Percentiles rank a stretch among this genome's conserved stretches.
phyloP scores from a whole-genome alignment of 352 stramenopile genomes.

The Globisporangium mamillatum region DNA sequence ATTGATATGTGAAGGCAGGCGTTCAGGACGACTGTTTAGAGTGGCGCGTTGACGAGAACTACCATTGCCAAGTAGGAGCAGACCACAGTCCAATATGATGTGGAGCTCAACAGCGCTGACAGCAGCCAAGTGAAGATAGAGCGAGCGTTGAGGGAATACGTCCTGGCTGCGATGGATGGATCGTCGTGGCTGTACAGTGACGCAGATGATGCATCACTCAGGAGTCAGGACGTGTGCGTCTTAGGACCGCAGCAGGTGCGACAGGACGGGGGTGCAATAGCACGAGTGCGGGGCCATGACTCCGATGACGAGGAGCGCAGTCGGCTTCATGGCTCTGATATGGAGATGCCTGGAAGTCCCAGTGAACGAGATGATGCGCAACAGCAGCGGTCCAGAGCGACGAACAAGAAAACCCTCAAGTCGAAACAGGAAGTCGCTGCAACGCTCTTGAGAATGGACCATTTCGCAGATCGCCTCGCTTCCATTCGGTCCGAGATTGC shows the following conservation, averaged over 20 bases:
- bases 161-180: background rate
- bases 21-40: slow-evolving; percentile 7
- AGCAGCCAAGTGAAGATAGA: background rate
- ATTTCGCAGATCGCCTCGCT: slow-evolving; percentile 39
- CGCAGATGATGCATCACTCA: background rate
- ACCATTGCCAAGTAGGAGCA: background rate
- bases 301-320: slow-evolving; percentile 11
- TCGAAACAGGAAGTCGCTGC: slow-evolving; percentile 18
- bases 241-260: background rate
- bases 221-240: background rate
- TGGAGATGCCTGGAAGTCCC: background rate
- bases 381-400: background rate
- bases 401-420: background rate
- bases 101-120: background rate
- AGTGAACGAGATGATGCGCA: background rate
- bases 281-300: background rate
- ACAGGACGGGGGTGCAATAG: background rate
- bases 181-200: background rate
- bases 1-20: background rate
- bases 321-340: background rate
- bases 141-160: background rate
- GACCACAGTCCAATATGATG: background rate
- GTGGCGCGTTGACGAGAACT: background rate
- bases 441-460: slow-evolving; percentile 40
- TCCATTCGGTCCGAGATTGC: slow-evolving; percentile 39